A percentile compares a stretch with the other conserved stretches of the same genome.
Conservation (phyloP, 2,329 filamentous ascomycete genomes). For the Cryphonectria parasitica region DNA sequence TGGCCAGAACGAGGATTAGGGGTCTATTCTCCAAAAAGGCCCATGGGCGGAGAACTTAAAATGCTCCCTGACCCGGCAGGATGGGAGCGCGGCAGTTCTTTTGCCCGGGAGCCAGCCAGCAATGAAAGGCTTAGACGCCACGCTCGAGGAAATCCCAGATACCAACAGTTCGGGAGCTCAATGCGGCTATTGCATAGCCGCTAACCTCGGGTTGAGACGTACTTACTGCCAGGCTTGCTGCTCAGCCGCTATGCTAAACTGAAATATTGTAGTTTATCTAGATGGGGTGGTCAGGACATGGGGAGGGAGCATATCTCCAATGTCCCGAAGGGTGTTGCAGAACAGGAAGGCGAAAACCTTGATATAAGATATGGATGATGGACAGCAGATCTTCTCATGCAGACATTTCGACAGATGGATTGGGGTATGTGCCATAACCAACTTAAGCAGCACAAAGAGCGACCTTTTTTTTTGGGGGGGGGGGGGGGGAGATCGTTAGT, state of each 20-base stretch:
- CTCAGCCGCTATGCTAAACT: not conserved
- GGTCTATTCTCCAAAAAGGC: not conserved
- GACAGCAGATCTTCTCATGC: not conserved
- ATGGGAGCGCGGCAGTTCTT: slow-evolving; percentile 9
- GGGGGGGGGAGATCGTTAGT: not conserved
- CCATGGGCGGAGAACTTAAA: slow-evolving; percentile 1
- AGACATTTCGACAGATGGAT: not conserved
- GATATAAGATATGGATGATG: not conserved
- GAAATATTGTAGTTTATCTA: not conserved
- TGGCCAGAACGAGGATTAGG: not conserved
- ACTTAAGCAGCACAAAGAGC: not conserved
- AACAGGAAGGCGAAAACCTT: not conserved
- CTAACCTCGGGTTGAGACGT: not conserved
- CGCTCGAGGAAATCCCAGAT: not conserved
- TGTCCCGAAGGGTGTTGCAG: not conserved
- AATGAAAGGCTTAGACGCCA: not conserved
- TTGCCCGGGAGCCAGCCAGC: not conserved
- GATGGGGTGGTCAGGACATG: not conserved
- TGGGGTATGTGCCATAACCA: not conserved
- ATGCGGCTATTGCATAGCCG: not conserved
- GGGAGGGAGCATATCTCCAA: not conserved
- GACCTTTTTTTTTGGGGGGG: too few relatives aligned
- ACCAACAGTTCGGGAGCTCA: not conserved
- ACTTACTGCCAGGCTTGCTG: not conserved
- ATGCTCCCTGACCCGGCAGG: not conserved